Conservation (phyloP, 768 basidiomycete species). For the Phaeotremella fagi region DNA sequence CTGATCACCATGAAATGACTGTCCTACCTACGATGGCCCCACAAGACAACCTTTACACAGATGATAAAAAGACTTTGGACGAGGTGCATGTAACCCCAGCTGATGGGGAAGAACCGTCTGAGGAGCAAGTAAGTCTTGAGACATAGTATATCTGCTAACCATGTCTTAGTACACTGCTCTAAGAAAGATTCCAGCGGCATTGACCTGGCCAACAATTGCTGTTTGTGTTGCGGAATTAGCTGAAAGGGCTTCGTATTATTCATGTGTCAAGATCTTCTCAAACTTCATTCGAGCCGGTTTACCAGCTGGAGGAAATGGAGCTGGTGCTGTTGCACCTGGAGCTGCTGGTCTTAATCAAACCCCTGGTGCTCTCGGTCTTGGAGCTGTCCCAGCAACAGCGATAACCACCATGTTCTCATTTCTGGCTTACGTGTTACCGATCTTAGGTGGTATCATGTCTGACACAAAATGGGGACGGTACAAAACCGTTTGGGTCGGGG, state of each 20-base stretch:
- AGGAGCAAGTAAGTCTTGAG: no score
- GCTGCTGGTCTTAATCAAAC: constrained; percentile 3
- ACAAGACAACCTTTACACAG: no score
- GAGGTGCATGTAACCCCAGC: no score
- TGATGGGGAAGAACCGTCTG: no score
- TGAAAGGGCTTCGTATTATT: constrained; percentile 33
- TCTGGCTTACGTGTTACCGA: constrained; percentile 13
- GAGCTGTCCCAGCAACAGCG: constrained; percentile 20
- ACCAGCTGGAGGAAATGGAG: constrained; percentile 26
- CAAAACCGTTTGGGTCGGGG: constrained; percentile 32
- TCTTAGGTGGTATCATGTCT: constrained; percentile 38
- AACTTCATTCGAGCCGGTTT: constrained; percentile 34
- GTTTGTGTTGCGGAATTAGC: constrained; percentile 43
- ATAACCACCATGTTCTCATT: constrained; percentile 11
- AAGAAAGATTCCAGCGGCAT: constrained; percentile 1
- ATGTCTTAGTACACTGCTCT: neutral
- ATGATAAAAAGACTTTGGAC: no score
- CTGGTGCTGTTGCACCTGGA: constrained; percentile 12
- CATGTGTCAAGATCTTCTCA: constrained; percentile 19
- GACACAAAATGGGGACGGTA: constrained; percentile 41
- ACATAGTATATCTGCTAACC: no score
- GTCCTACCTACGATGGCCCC: no score
- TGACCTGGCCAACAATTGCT: constrained; percentile 21
- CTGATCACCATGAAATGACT: no score
- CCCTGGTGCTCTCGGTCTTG: constrained; percentile 35